phyloP scores from a whole-genome alignment of 2,329 filamentous ascomycete genomes.

The Talaromyces sp. region DNA sequence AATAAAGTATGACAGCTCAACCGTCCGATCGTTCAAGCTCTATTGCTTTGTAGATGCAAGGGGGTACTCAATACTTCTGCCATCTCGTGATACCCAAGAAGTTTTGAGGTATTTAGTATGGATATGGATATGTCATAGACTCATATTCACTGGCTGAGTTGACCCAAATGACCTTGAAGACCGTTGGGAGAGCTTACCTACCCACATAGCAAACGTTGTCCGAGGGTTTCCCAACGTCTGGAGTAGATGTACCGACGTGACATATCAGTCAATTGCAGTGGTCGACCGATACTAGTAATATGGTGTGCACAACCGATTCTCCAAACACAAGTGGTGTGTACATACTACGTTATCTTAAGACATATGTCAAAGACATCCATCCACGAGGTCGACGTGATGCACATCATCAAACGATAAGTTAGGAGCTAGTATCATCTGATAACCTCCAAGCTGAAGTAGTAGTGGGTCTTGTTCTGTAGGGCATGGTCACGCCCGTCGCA shows the following conservation, averaged over 20 bases:
- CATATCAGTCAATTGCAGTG: neutral
- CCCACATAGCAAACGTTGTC: neutral
- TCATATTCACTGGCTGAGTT: neutral
- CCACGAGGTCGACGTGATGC: neutral
- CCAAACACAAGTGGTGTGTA: too few species aligned
- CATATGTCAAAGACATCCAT: neutral
- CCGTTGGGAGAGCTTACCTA: neutral
- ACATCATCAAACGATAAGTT: neutral
- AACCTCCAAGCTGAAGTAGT: neutral
- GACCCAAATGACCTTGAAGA: neutral
- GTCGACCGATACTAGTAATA: neutral
- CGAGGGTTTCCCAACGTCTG: neutral
- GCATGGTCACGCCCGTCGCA: neutral
- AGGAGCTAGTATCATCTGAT: slow-evolving; percentile 1
- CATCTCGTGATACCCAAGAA: neutral
- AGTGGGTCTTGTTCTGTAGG: neutral
- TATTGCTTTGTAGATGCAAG: neutral
- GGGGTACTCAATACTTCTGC: neutral
- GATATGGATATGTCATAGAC: neutral
- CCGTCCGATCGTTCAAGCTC: neutral
- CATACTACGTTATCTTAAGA: neutral
- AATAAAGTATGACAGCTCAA: slow-evolving; percentile 1
- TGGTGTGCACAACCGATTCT: neutral
- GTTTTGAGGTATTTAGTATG: neutral
- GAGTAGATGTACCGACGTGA: neutral